Base-by-base conservation (phyloP, 805 yeast genomes). In the Kluyveromyces aestuarii region DNA sequence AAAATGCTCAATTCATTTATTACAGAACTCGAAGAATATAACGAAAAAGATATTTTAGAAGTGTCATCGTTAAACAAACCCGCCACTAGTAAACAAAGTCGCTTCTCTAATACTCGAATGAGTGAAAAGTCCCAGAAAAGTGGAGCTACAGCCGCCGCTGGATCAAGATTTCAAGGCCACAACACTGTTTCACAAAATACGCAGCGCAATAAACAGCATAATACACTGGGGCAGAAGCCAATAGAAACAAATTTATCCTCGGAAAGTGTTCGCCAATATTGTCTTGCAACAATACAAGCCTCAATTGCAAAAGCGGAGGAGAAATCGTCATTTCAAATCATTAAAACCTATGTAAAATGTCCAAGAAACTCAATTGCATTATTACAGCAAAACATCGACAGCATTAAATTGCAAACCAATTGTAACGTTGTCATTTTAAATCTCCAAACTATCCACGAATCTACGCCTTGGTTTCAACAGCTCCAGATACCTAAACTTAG, bases 361-460 rank as follows among this genome's bases (percentile, higher is more conserved):
- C 70, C 69, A 6, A 57, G 60, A n/a, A 61, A 57, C 41, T 47
- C 55, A 17, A 49, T 56, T 10, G 66, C 62, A 40, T 46, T 57
- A 38, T 45, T 57, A 17, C 60, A 54, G 47, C 64, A 62, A 48
- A 57, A 52, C 52, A 45, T 64, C 49, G 52, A 58, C 55, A 60
- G 64, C 41, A 42, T 67, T 52, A 55, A 69, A 52, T 48, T 60
- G 5, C 58, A 58, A 46, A 62, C 67, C 8, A 62, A 60, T 39
- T 64, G 69, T 50, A 66, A 66, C 45, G 58, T 65, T 9, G 66
- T 66, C 2, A 57, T 66, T 11, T 40, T 66, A 40, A 60, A 63
- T 38, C 48, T 65, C 27, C 64, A 58, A 45, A 66, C 65, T 48
- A 44, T 66, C n/a, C 65, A 62, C 47, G 68, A 65, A 50, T 60